Conservation (phyloP, 495 filamentous ascomycete genomes). For the Talaromyces liani region DNA sequence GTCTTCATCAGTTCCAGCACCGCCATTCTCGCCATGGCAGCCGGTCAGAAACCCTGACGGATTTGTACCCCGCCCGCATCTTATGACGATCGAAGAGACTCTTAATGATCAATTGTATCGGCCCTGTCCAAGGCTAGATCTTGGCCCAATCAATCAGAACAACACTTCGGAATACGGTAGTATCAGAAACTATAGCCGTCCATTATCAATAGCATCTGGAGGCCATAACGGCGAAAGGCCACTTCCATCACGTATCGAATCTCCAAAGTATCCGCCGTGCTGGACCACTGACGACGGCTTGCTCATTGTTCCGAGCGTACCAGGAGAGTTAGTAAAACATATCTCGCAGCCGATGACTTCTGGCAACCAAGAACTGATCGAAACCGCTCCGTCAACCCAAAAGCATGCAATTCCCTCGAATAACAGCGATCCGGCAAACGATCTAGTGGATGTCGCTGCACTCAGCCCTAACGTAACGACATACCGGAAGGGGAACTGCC, state of each 20-base stretch:
- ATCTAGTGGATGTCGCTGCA: not conserved
- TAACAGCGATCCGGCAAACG: not conserved
- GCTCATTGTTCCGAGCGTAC: conserved; percentile 8
- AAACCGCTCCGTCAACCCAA: not conserved
- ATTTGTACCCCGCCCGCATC: not conserved
- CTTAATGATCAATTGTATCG: not conserved
- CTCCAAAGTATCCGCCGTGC: conserved; percentile 6
- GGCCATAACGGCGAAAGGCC: not conserved
- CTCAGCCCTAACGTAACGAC: conserved; percentile 8
- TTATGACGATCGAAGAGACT: not conserved
- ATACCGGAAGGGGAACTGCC: conserved; percentile 6
- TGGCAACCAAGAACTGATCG: not conserved
- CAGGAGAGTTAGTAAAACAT: not conserved
- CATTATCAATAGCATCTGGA: not conserved
- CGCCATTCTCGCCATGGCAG: not conserved
- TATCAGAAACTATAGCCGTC: not conserved
- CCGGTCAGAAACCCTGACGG: not conserved
- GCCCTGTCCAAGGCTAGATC: not conserved
- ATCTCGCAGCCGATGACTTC: not conserved
- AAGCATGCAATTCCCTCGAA: not conserved
- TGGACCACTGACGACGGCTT: not conserved
- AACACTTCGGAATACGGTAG: not conserved
- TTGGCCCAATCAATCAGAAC: not conserved
- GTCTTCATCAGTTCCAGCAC: not conserved
- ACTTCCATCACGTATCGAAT: not conserved